phyloP scores from a whole-genome alignment of 805 yeast genomes.

The Metschnikowia continentalis region DNA sequence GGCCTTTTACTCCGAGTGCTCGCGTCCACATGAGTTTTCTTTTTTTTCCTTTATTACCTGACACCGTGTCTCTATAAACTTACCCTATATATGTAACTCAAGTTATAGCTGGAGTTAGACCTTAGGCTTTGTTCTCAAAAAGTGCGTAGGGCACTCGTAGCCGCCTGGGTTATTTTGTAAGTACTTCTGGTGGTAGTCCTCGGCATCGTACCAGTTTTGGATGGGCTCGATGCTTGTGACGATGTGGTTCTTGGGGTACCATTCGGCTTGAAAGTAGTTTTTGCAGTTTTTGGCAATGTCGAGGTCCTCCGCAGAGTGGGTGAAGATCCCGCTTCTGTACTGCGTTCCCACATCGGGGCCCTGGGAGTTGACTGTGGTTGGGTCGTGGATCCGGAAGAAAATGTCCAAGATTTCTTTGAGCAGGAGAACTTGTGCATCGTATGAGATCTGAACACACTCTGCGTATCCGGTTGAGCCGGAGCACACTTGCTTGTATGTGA shows the following conservation, averaged over 20 bases:
- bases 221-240: slow-evolving; percentile 70
- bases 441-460: slow-evolving; percentile 80
- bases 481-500: slow-evolving; percentile 66
- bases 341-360: slow-evolving; percentile 91
- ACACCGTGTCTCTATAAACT: slow-evolving; percentile 1
- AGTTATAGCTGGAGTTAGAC: slow-evolving; percentile 12
- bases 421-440: slow-evolving; percentile 62
- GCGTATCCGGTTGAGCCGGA: slow-evolving; percentile 71
- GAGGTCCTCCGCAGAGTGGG: slow-evolving; percentile 51
- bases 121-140: slow-evolving; percentile 60
- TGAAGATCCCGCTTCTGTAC: slow-evolving; percentile 79
- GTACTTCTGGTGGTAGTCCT: slow-evolving; percentile 86
- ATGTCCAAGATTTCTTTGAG: slow-evolving; percentile 68
- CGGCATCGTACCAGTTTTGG: slow-evolving; percentile 83
- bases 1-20: not conserved
- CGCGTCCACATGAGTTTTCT: not conserved
- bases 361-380: slow-evolving; percentile 77
- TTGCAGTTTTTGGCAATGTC: slow-evolving; percentile 42
- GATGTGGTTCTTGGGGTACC: slow-evolving; percentile 69
- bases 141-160: slow-evolving; percentile 89
- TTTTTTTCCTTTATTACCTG: not conserved
- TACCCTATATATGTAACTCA: not conserved
- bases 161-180: slow-evolving; percentile 78
- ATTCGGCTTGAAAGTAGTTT: slow-evolving; percentile 59
- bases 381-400: slow-evolving; percentile 91